Conservation (phyloP, 768 basidiomycete genomes). For the Fistulinella prunicolor region DNA sequence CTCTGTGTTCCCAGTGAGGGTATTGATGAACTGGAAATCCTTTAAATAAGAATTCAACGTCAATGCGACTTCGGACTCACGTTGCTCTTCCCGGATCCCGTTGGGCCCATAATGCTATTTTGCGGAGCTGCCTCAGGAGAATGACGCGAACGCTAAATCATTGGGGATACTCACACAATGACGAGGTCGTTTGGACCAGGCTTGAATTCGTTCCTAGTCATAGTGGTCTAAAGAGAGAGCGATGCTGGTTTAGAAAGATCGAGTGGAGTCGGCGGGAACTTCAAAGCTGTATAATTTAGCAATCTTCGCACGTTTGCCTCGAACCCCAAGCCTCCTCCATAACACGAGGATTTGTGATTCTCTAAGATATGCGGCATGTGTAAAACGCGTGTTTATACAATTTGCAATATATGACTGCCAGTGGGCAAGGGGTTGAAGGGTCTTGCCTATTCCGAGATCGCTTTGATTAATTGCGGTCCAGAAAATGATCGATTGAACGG, state of each 20-base stretch:
- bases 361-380: neutral
- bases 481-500: too few relatives aligned
- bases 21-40: slow-evolving; percentile 12
- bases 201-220: slow-evolving; percentile 1
- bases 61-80: neutral
- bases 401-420: neutral
- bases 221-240: neutral
- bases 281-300: neutral
- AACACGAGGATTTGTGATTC: neutral
- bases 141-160: neutral
- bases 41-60: neutral
- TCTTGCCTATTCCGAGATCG: neutral
- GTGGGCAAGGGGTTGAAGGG: too few relatives aligned
- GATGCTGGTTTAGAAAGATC: neutral
- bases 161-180: slow-evolving; percentile 11
- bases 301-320: neutral
- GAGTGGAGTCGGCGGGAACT: neutral
- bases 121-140: neutral
- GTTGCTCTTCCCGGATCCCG: slow-evolving; percentile 24
- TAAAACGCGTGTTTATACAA: neutral
- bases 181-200: slow-evolving; percentile 7
- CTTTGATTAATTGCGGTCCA: neutral
- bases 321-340: neutral
- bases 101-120: slow-evolving; percentile 24
- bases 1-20: slow-evolving; percentile 4